Evolutionary conservation across 441 rosid genomes (phyloP).

Genomic region (Euphorbia celastroides): DNA sequence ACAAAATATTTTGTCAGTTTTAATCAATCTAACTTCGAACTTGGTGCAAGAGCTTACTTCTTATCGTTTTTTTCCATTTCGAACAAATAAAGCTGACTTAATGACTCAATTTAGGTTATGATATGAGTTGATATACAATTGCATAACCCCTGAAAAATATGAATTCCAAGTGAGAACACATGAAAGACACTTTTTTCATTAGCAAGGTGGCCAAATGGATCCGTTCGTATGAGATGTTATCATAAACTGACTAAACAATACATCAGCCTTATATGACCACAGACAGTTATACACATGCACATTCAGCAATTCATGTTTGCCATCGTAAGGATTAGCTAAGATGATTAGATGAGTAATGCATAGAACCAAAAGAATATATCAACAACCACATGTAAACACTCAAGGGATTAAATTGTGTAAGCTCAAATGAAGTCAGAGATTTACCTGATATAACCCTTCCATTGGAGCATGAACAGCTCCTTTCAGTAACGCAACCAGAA

Average conservation of each 20-base stretch:
- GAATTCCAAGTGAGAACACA: not conserved
- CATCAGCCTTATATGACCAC: not conserved
- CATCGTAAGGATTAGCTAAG: not conserved
- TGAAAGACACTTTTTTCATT: too few relatives aligned
- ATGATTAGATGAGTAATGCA: too few relatives aligned
- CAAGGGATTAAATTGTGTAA: not conserved
- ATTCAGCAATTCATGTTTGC: not conserved
- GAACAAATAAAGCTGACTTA: not conserved
- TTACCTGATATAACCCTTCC: conserved; percentile 95
- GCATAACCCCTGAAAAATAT: not conserved
- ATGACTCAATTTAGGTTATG: not conserved
- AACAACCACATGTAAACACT: not conserved
- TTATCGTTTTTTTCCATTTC: not conserved
- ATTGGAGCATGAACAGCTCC: conserved; percentile 98
- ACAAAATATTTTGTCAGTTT: not conserved
- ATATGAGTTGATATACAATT: not conserved
- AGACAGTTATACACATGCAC: not conserved
- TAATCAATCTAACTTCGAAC: not conserved
- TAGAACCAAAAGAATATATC: not conserved
- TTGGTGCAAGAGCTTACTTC: not conserved
- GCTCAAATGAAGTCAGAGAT: conserved; percentile 1
- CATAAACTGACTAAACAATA: not conserved
- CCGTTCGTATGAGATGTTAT: not conserved
- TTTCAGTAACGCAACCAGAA: conserved; percentile 88
- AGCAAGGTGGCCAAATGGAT: not conserved